These are phyloP conservation scores for Aspergillus bertholletiae DNA, from an alignment of 495 filamentous ascomycete genomes.

Conservation along the genomic window DNA sequence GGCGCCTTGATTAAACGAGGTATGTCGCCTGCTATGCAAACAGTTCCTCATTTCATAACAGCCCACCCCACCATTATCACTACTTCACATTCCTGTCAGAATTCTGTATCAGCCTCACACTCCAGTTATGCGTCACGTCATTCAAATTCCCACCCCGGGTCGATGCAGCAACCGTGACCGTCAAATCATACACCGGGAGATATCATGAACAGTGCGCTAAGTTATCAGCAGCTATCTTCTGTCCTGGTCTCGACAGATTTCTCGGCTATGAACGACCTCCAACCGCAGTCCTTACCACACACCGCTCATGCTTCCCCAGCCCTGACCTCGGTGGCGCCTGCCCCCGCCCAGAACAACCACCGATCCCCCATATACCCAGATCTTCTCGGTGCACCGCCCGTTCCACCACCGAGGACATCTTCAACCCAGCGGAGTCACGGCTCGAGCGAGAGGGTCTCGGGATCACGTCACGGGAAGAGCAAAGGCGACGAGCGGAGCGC, in stretches of 20 bases:
- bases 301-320: slow-evolving; percentile 31
- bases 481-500: slow-evolving; percentile 30
- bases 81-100: slow-evolving; percentile 4
- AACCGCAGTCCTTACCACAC: slow-evolving; percentile 32
- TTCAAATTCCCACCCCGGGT: slow-evolving; percentile 40
- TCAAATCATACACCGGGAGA: slow-evolving; percentile 1
- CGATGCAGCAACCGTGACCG: slow-evolving; percentile 36
- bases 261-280: slow-evolving; percentile 44
- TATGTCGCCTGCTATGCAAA: slow-evolving; percentile 18
- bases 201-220: slow-evolving; percentile 20
- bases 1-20: slow-evolving; percentile 20
- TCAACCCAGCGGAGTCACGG: slow-evolving; percentile 39
- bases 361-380: slow-evolving; percentile 35
- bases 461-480: slow-evolving; percentile 34
- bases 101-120: slow-evolving; percentile 39
- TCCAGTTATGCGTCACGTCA: slow-evolving; percentile 41
- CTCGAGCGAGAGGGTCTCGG: slow-evolving; percentile 31
- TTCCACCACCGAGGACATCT: slow-evolving; percentile 44
- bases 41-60: slow-evolving; percentile 4
- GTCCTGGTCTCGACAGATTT: slow-evolving; percentile 32
- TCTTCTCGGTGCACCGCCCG: slow-evolving; percentile 35
- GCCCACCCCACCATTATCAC: slow-evolving; percentile 28
- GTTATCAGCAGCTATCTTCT: slow-evolving; percentile 24
- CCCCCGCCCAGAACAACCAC: slow-evolving; percentile 30
- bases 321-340: slow-evolving; percentile 23